Evolutionary conservation across 768 basidiomycete species (phyloP), one percentile per base, ranked within the genome.

Genomic region (Podaxis sp.): DNA sequence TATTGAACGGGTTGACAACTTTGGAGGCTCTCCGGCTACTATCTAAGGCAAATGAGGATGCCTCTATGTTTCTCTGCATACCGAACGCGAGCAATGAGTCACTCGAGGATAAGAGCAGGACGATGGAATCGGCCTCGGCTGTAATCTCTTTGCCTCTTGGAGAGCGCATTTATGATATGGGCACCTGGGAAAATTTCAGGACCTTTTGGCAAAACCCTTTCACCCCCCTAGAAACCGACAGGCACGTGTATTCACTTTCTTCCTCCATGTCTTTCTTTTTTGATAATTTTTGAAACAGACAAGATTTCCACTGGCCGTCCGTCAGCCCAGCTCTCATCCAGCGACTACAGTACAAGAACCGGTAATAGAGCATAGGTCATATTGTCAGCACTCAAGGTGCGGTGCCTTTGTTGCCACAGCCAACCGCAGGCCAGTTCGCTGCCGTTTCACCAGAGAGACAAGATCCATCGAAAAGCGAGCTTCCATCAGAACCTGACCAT

Each of bases 401-500:
- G 21, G 38, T 69, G 79, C 84, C 85, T 71, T 82, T 65, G 69
- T 86, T 85, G 23, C 81, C 82, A 57, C 84, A 85, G 14, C 76
- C 82, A 1, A 63, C 70, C 56, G 76, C 62, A 1, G 84, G 85
- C 84, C 85, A 87, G 64, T 75, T 71, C 1, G 67, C 70, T 13
- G 82, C 81, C 0, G 63, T 76, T 66, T 82, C 80, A 3, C 81
- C 82, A 2, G 64, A 70, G 18, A 87, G 71, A 67, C 85, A 86
- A 6, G 83, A 74, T 0, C 83, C 82, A 46, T 69, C 77, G 68
- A 71, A 87, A 7, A 79, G 70, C 18, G 72, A 32, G 35, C 73
- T 64, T 10, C 81, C 80, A 58, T 85, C 79, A n/a, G 77, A 76
- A 21, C 84, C 85, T 4, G 75, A 73, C 85, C 85, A 86, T 63